These are phyloP conservation scores for Colletotrichum agaves DNA, from an alignment of 2,329 filamentous ascomycete species.

Conservation along the genomic window DNA sequence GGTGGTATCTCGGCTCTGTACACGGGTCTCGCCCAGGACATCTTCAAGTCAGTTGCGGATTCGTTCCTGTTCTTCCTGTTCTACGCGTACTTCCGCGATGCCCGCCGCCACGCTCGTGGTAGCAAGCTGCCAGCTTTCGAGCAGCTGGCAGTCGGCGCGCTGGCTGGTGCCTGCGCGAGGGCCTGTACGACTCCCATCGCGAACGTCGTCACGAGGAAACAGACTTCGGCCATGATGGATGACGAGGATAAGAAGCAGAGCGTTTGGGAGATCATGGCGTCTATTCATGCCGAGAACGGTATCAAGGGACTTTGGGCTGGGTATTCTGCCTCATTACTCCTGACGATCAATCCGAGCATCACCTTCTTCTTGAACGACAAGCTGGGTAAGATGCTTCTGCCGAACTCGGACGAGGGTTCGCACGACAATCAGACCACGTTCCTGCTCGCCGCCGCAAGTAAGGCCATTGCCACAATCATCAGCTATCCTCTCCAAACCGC, in stretches of 20 bases:
- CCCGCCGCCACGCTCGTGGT: slow-evolving; percentile 49
- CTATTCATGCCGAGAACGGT: slow-evolving; percentile 77
- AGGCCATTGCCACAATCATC: slow-evolving; percentile 77
- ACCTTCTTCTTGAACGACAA: slow-evolving; percentile 86
- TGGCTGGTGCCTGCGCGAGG: slow-evolving; percentile 80
- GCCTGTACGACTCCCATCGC: slow-evolving; percentile 82
- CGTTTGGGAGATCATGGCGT: slow-evolving; percentile 67
- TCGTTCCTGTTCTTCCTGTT: slow-evolving; percentile 89
- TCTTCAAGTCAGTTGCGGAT: slow-evolving; percentile 75
- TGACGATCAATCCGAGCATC: slow-evolving; percentile 87
- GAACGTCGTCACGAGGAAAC: slow-evolving; percentile 85
- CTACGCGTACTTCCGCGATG: slow-evolving; percentile 65
- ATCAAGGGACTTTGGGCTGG: slow-evolving; percentile 86
- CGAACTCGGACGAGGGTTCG: slow-evolving; percentile 53
- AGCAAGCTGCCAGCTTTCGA: slow-evolving; percentile 68
- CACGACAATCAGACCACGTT: slow-evolving; percentile 45
- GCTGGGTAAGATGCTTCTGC: slow-evolving; percentile 69
- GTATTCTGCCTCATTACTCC: slow-evolving; percentile 81
- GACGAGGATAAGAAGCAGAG: slow-evolving; percentile 34
- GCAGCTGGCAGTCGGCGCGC: slow-evolving; percentile 78
- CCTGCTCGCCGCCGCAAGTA: slow-evolving; percentile 77
- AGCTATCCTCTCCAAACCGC: slow-evolving; percentile 90
- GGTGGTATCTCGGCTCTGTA: slow-evolving; percentile 79
- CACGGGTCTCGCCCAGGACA: slow-evolving; percentile 70
- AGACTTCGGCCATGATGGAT: slow-evolving; percentile 65